These are phyloP conservation scores for Ceratocystis destructans DNA, from an alignment of 2,329 filamentous ascomycete genomes.

Conservation along the genomic window DNA sequence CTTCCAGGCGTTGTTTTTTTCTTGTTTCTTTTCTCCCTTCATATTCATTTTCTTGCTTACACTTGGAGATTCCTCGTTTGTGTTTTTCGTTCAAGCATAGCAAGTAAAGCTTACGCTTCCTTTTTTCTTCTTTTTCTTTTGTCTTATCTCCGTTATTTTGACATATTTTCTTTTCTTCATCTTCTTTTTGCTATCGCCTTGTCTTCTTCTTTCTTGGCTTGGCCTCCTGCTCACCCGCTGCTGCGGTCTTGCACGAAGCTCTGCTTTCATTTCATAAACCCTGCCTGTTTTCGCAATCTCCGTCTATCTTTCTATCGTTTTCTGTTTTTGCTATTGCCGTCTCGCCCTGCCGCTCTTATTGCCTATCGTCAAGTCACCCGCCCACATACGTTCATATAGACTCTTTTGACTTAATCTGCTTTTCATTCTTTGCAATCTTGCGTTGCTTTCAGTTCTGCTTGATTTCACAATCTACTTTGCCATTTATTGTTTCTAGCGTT, in stretches of 20 bases:
- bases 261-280: constrained; percentile 3
- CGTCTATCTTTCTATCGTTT: background rate
- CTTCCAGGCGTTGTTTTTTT: background rate
- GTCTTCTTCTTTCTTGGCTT: background rate
- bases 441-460: no score
- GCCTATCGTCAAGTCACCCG: background rate
- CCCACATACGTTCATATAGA: background rate
- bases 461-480: no score
- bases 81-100: background rate
- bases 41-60: background rate
- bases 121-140: constrained; percentile 11
- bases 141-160: background rate
- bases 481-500: no score
- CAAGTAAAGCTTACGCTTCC: background rate
- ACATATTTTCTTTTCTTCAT: background rate
- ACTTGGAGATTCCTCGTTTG: background rate
- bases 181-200: background rate
- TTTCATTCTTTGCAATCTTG: background rate
- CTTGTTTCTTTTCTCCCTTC: background rate
- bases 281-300: background rate
- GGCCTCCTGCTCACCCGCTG: no score
- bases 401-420: background rate
- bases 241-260: background rate
- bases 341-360: background rate
- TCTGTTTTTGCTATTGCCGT: background rate